These are phyloP conservation scores for Aspergillus terreus DNA, from an alignment of 2,329 filamentous ascomycete genomes.

Conservation along the genomic window DNA sequence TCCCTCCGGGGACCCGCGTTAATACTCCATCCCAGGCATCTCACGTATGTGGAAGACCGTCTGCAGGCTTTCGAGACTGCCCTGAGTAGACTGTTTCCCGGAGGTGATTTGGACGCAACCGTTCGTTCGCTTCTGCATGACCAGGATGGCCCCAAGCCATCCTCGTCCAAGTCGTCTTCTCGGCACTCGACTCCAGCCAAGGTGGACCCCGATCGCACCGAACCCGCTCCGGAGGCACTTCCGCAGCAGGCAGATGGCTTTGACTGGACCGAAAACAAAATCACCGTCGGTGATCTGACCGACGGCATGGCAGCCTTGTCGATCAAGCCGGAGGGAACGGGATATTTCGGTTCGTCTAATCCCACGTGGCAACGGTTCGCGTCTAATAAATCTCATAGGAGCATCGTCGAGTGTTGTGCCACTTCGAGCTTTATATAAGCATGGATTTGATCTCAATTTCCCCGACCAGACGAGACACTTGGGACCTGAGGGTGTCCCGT, in stretches of 20 bases:
- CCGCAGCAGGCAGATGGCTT: constrained; percentile 38
- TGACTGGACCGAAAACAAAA: constrained; percentile 38
- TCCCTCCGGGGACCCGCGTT: not conserved
- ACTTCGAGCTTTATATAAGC: constrained; percentile 35
- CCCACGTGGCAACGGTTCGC: not conserved
- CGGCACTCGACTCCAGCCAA: constrained; percentile 36
- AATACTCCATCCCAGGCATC: constrained; percentile 23
- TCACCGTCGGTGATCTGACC: constrained; percentile 35
- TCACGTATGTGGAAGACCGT: constrained; percentile 40
- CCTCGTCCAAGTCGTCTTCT: constrained; percentile 36
- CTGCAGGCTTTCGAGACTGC: constrained; percentile 37
- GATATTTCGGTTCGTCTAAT: constrained; percentile 33
- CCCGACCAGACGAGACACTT: constrained; percentile 25
- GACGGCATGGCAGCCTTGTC: constrained; percentile 41
- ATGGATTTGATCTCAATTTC: constrained; percentile 38
- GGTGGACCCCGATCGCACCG: constrained; percentile 30
- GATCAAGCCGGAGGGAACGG: constrained; percentile 37
- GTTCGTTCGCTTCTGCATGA: constrained; percentile 36
- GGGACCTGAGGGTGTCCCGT: constrained; percentile 25
- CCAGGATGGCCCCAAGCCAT: constrained; percentile 28
- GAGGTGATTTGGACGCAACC: constrained; percentile 37
- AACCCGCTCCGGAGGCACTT: constrained; percentile 42
- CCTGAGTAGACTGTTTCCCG: constrained; percentile 35
- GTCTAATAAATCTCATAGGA: constrained; percentile 16
- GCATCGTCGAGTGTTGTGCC: constrained; percentile 40